phyloP scores from a whole-genome alignment of 345 rosid genomes.

The Ricinus communis region DNA sequence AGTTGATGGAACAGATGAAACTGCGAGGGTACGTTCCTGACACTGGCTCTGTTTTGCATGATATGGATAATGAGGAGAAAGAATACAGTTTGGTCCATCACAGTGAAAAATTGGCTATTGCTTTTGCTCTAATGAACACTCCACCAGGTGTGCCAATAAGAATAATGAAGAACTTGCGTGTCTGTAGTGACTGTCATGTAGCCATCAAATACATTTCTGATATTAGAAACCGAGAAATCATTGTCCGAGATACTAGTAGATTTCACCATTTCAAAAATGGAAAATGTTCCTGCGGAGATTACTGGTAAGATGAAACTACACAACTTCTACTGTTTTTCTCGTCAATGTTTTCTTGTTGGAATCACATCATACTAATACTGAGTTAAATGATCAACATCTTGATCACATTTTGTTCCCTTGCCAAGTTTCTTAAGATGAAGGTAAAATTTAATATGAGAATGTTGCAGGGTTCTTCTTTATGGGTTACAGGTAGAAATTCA shows the following conservation, averaged over 20 bases:
- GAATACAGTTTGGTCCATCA: conserved; percentile 66
- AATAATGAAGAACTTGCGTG: conserved; percentile 73
- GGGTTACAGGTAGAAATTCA: too few relatives aligned
- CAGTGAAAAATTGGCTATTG: conserved; percentile 79
- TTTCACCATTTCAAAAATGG: conserved; percentile 79
- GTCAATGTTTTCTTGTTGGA: not conserved
- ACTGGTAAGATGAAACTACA: conserved; percentile 47
- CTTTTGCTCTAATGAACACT: conserved; percentile 57
- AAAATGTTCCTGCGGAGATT: conserved; percentile 76
- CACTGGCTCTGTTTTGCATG: conserved; percentile 49
- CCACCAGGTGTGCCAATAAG: conserved; percentile 60
- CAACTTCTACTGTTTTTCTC: not conserved
- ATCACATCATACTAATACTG: not conserved
- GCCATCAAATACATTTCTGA: conserved; percentile 68
- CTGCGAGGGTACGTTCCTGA: conserved; percentile 65
- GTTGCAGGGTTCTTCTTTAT: too few relatives aligned
- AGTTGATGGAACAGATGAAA: conserved; percentile 63
- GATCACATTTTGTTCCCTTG: too few relatives aligned
- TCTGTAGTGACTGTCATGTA: conserved; percentile 73
- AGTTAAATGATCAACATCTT: too few relatives aligned
- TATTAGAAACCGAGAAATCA: conserved; percentile 58
- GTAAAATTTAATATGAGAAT: too few relatives aligned
- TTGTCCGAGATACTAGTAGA: conserved; percentile 72
- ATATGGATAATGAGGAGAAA: conserved; percentile 77
- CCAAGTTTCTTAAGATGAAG: too few relatives aligned